Percentiles rank a stretch among this genome's conserved stretches.
phyloP scores from a whole-genome alignment of 192 early-diverging fungal genomes.

The Dissophora globulifera region DNA sequence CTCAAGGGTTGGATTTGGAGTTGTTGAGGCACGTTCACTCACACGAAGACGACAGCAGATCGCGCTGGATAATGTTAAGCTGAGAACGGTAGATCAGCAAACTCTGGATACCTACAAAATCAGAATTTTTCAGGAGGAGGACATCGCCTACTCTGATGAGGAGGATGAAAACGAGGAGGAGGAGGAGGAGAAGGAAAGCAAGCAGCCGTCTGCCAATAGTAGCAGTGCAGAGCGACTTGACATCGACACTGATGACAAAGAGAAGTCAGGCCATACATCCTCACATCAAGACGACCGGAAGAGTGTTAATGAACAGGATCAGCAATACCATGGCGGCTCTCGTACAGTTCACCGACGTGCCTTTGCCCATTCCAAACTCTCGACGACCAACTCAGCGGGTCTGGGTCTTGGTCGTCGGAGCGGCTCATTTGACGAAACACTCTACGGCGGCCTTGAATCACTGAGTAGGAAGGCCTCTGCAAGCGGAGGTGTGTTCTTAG shows the following conservation, averaged over 20 bases:
- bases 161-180: neutral
- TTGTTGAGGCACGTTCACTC: constrained; percentile 37
- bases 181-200: neutral
- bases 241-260: too few species aligned
- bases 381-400: constrained; percentile 3
- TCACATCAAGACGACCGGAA: too few species aligned
- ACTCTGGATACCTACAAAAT: constrained; percentile 32
- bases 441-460: constrained; percentile 30
- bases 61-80: constrained; percentile 30
- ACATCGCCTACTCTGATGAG: constrained; percentile 17
- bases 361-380: constrained; percentile 8
- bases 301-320: neutral
- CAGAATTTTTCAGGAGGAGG: constrained; percentile 33
- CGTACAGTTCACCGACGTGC: constrained; percentile 1
- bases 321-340: too few species aligned
- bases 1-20: constrained; percentile 41
- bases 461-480: constrained; percentile 3
- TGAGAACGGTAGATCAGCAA: constrained; percentile 38
- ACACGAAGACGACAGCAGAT: constrained; percentile 24
- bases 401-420: constrained; percentile 14
- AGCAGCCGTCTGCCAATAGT: neutral
- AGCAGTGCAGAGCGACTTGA: neutral
- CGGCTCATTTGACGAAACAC: constrained; percentile 42
- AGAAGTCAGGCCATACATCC: too few species aligned
- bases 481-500: neutral